phyloP scores from a whole-genome alignment of 257 asterid genomes.

The Osmanthus fragrans region DNA sequence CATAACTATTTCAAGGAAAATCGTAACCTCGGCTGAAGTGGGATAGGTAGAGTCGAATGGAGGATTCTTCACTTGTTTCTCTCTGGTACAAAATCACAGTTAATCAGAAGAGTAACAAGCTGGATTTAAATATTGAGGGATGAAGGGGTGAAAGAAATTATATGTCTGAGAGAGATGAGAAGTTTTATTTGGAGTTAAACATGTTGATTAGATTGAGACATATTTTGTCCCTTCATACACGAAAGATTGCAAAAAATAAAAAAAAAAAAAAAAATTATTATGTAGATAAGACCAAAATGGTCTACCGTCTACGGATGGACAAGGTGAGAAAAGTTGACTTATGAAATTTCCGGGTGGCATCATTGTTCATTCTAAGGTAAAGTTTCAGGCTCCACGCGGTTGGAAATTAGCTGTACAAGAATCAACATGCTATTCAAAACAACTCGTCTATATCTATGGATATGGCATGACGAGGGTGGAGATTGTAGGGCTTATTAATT shows the following conservation, averaged over 20 bases:
- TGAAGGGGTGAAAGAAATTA: not conserved
- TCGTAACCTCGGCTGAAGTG: not conserved
- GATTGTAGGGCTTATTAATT: no score
- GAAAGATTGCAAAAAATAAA: constrained; percentile 19
- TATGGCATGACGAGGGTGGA: no score
- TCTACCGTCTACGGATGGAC: not conserved
- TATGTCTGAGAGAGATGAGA: not conserved
- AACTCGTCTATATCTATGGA: no score
- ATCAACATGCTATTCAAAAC: no score
- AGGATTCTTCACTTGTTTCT: not conserved
- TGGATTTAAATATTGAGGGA: constrained; percentile 9
- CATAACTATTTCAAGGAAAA: constrained; percentile 30
- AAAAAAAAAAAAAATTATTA: no score
- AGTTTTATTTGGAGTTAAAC: not conserved
- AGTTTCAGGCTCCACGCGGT: not conserved
- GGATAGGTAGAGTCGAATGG: not conserved
- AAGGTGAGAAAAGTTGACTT: constrained; percentile 29
- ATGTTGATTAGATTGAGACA: not conserved
- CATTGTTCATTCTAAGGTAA: not conserved
- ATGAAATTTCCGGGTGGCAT: constrained; percentile 35
- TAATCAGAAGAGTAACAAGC: not conserved
- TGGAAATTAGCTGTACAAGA: no score
- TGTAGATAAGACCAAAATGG: not conserved
- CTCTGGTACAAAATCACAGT: no score
- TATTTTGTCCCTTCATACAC: constrained; percentile 20